Evolutionary conservation across 164 flowering plant species (phyloP), one percentile per base, ranked within the genome.

Genomic region (Piper betle): DNA sequence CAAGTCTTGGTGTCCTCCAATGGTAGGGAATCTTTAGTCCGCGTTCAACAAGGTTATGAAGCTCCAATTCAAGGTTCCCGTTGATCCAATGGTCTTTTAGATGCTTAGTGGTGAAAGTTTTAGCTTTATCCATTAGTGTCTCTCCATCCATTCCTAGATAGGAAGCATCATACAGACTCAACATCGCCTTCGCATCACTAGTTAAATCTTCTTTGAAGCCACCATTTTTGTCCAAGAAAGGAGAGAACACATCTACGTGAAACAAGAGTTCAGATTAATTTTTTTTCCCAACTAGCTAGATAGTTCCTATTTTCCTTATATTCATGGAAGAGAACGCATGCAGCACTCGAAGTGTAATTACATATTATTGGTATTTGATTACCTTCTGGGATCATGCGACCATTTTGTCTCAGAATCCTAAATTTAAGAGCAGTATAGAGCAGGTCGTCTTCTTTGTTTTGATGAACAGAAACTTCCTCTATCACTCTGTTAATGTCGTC

Each of bases 141-240:
- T 79, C 83, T 10, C 73, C 80, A 63, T 69, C 66, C 2, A 59
- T 52, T 33, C 60, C 68, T 11, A 79, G 56, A 68, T 70, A 56
- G 1, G 83, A 73, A 59, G 82, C 81, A 64, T 81, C 80, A 52
- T 60, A 74, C 43, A 65, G 77, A 73, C 71, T 72, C 69, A 75
- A 33, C 62, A 75, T 5, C 37, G 72, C 83, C 55, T 71, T 64
- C 1, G 69, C 16, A 20, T 73, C 69, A 1, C 13, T 5, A n/a
- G 53, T 37, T 5, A 70, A 37, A 50, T 53, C 52, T 25, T 50
- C 60, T 42, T 46, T 53, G 68, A 73, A 74, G 20, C 43, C 20
- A 10, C 74, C 75, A 25, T 15, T 71, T 37, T 69, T 72, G n/a
- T 72, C 79, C 58, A 54, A 52, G 71, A 68, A 77, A 50, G 20